Conservation (phyloP, 495 filamentous ascomycete species). For the Wilcoxina mikolae region DNA sequence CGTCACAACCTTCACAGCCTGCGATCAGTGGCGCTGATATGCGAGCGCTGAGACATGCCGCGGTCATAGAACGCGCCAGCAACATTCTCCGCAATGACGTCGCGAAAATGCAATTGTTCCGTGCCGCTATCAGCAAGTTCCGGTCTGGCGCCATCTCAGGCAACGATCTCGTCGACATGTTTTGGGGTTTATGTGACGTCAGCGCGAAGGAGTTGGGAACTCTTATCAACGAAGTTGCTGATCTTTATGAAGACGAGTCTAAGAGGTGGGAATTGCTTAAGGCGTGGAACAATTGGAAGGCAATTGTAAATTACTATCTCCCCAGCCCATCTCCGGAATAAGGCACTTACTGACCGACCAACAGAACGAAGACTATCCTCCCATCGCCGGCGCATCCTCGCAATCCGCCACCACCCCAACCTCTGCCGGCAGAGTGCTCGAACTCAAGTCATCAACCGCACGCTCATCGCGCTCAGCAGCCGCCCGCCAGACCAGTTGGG, state of each 20-base stretch:
- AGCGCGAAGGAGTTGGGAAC: slow-evolving; percentile 67
- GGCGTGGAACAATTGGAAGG: slow-evolving; percentile 88
- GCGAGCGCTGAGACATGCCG: slow-evolving; percentile 35
- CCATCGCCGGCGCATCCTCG: slow-evolving; percentile 43
- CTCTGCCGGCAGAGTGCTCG: slow-evolving; percentile 42
- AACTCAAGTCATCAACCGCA: slow-evolving; percentile 63
- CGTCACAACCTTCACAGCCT: slow-evolving; percentile 61
- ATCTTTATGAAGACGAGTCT: slow-evolving; percentile 69
- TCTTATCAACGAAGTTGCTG: slow-evolving; percentile 78
- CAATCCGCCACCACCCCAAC: slow-evolving; percentile 30
- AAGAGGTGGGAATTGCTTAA: slow-evolving; percentile 59
- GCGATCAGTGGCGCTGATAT: slow-evolving; percentile 5
- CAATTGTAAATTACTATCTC: slow-evolving; percentile 35
- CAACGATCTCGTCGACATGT: slow-evolving; percentile 56
- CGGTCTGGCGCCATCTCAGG: slow-evolving; percentile 51
- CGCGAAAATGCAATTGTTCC: slow-evolving; percentile 60
- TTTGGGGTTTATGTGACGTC: slow-evolving; percentile 62
- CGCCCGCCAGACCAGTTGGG: slow-evolving; percentile 39
- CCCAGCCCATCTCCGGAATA: neutral
- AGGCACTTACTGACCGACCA: neutral
- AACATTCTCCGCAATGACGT: slow-evolving; percentile 62
- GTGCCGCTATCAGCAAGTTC: slow-evolving; percentile 59
- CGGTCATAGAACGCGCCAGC: slow-evolving; percentile 71
- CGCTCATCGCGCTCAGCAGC: slow-evolving; percentile 51
- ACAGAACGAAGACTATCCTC: slow-evolving; percentile 85